Conservation (phyloP, 345 rosid species). For the Psidium friedrichsthalianum region DNA sequence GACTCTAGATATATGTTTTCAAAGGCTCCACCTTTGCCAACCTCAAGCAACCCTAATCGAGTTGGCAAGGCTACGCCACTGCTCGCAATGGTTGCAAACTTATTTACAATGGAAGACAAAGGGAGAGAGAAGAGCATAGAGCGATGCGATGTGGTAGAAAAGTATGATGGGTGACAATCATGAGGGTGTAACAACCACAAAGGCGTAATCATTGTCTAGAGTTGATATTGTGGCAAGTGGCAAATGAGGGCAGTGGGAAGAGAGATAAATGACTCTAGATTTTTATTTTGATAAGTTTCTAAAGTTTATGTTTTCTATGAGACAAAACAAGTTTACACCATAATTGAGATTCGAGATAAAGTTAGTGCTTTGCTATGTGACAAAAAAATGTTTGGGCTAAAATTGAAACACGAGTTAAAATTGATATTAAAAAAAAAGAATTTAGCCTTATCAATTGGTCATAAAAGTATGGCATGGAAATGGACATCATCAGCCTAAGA, state of each 20-base stretch:
- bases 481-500: not conserved
- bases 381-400: not conserved
- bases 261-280: not conserved
- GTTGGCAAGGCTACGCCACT: too few species aligned
- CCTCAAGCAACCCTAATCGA: too few species aligned
- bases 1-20: too few species aligned
- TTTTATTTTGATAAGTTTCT: not conserved
- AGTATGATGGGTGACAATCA: too few species aligned
- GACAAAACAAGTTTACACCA: not conserved
- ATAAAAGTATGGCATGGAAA: not conserved
- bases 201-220: too few species aligned
- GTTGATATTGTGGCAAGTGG: not conserved
- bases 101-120: too few species aligned
- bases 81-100: too few species aligned
- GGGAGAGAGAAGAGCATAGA: too few species aligned
- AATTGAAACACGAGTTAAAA: not conserved
- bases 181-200: too few species aligned
- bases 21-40: too few species aligned
- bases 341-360: not conserved
- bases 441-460: not conserved
- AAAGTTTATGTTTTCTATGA: not conserved
- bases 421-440: not conserved
- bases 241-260: not conserved
- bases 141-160: too few species aligned
- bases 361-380: not conserved